A percentile compares a stretch with the other conserved stretches of the same genome.
Evolutionary conservation across 371 early-diverging fungal species (phyloP).

Genomic region (Gilbertella persicaria): DNA sequence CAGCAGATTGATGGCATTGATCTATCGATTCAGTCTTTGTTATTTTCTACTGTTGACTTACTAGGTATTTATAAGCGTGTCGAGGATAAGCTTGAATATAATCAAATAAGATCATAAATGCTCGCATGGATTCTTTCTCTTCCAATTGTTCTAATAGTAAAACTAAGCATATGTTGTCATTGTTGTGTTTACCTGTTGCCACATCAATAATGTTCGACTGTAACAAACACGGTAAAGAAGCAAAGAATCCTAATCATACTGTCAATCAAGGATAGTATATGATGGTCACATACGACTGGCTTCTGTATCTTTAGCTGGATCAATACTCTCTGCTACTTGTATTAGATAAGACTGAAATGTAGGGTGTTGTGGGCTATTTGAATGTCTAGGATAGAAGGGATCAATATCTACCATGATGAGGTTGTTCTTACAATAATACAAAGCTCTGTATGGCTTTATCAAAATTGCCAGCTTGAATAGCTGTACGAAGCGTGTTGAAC

Average conservation of each 20-base stretch:
- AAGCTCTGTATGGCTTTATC: constrained; percentile 29
- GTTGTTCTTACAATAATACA: constrained; percentile 21
- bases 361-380: constrained; percentile 34
- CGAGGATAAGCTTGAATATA: constrained; percentile 50
- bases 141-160: constrained; percentile 28
- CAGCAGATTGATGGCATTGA: constrained; percentile 39
- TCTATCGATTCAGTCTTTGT: constrained; percentile 14
- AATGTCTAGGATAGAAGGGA: constrained; percentile 24
- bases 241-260: constrained; percentile 37
- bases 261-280: neutral
- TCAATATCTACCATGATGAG: neutral
- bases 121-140: constrained; percentile 35
- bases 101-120: constrained; percentile 40
- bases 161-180: neutral
- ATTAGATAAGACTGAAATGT: constrained; percentile 37
- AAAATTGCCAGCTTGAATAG: constrained; percentile 18
- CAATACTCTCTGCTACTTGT: constrained; percentile 39
- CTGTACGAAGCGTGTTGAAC: constrained; percentile 8
- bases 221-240: constrained; percentile 41
- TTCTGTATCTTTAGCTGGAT: constrained; percentile 42
- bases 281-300: constrained; percentile 32
- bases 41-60: constrained; percentile 16
- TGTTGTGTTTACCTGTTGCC: constrained; percentile 32
- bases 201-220: constrained; percentile 46
- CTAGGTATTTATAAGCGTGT: constrained; percentile 51